A percentile compares a stretch with the other conserved stretches of the same genome.
Conservation (phyloP, 768 basidiomycete genomes). For the Calocybe gangraenosa region DNA sequence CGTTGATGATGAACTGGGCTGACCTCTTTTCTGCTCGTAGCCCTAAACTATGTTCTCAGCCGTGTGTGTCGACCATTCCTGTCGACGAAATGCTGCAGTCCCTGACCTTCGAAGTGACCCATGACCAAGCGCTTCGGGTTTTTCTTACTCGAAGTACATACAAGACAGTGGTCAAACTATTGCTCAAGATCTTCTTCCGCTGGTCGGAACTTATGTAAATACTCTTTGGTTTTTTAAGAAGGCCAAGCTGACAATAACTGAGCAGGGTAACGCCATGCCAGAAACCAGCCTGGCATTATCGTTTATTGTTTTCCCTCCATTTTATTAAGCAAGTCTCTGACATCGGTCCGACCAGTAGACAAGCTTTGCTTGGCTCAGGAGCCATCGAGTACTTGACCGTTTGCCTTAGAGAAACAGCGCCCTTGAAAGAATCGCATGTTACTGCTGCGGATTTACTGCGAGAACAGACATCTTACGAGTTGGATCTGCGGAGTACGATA, state of each 20-base stretch:
- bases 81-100: conserved; percentile 8
- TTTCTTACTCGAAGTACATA: conserved; percentile 10
- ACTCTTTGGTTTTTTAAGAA: neutral
- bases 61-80: conserved; percentile 9
- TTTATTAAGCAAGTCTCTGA: conserved; percentile 9
- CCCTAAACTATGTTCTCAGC: conserved; percentile 9
- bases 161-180: conserved; percentile 5
- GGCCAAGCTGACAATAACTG: neutral
- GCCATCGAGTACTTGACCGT: conserved; percentile 8
- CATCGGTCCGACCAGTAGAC: neutral
- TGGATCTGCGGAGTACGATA: no score
- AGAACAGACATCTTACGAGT: neutral
- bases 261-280: neutral
- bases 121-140: conserved; percentile 14
- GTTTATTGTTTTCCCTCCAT: conserved; percentile 12
- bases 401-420: conserved; percentile 7
- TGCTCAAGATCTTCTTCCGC: conserved; percentile 6
- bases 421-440: neutral
- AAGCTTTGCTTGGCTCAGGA: conserved; percentile 11
- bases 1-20: neutral
- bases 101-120: conserved; percentile 9
- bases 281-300: conserved; percentile 7
- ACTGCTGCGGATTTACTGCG: conserved; percentile 2
- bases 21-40: neutral
- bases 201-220: conserved; percentile 8